Evolutionary conservation across 768 basidiomycete species (phyloP).

Genomic region (Lactarius pseudohatsudake): DNA sequence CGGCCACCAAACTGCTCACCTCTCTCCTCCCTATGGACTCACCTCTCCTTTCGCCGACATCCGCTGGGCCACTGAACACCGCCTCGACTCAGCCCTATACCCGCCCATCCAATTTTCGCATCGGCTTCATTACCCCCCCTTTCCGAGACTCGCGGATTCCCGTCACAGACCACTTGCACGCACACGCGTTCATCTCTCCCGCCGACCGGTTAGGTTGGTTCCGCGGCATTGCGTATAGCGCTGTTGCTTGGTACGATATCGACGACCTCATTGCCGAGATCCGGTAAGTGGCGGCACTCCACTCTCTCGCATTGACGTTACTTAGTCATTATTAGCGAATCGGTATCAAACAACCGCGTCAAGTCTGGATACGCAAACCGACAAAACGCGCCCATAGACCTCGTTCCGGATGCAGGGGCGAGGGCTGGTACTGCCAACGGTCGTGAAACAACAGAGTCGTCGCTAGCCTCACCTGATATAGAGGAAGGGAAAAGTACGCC

Average conservation of each 20-base stretch:
- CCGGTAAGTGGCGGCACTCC: constrained; percentile 46
- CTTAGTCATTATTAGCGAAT: constrained; percentile 51
- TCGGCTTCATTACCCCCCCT: constrained; percentile 78
- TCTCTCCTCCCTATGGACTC: constrained; percentile 40
- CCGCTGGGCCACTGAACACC: constrained; percentile 16
- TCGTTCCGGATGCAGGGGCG: constrained; percentile 69
- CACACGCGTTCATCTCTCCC: constrained; percentile 68
- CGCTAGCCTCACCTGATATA: constrained; percentile 42
- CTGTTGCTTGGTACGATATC: constrained; percentile 71
- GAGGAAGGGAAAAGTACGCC: constrained; percentile 25
- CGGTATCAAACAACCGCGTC: constrained; percentile 78
- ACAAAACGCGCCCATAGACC: constrained; percentile 62
- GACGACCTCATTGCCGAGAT: constrained; percentile 83
- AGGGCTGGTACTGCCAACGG: constrained; percentile 65
- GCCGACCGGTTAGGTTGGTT: constrained; percentile 72
- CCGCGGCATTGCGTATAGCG: constrained; percentile 63
- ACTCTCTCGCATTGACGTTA: not conserved
- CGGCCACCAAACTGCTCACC: constrained; percentile 56
- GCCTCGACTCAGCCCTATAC: constrained; percentile 33
- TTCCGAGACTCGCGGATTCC: constrained; percentile 78
- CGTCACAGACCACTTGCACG: constrained; percentile 76
- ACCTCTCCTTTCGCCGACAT: constrained; percentile 24
- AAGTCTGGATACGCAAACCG: constrained; percentile 71
- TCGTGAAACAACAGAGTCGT: constrained; percentile 55
- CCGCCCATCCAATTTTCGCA: constrained; percentile 45